These are phyloP conservation scores for Heterobasidion annosum DNA, from an alignment of 1,284 basidiomycete genomes.

Conservation along the genomic window DNA sequence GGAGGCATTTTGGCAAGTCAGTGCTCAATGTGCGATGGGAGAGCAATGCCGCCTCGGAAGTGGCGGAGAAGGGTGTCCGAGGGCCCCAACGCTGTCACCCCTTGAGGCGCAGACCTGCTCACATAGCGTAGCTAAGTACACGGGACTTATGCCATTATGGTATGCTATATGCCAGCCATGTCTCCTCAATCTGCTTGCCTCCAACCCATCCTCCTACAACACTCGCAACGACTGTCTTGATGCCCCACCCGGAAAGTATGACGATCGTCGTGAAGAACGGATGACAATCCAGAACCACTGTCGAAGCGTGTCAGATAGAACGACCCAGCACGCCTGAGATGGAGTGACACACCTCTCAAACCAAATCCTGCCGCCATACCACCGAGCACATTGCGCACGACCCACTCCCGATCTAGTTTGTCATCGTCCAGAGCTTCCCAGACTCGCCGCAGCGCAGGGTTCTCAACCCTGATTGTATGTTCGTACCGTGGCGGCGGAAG, in stretches of 20 bases:
- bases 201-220: constrained; percentile 57
- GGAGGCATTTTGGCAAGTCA: not conserved
- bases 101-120: too few species aligned
- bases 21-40: not conserved
- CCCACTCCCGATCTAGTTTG: constrained; percentile 74
- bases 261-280: constrained; percentile 72
- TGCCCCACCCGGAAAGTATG: constrained; percentile 70
- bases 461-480: constrained; percentile 14
- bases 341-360: constrained; percentile 35
- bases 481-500: constrained; percentile 15
- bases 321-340: constrained; percentile 3
- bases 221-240: constrained; percentile 56
- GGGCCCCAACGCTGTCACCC: too few species aligned
- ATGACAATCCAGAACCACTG: constrained; percentile 69
- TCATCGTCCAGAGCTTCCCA: constrained; percentile 54
- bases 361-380: constrained; percentile 78
- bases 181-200: constrained; percentile 40
- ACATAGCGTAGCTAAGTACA: too few species aligned
- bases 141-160: constrained; percentile 42
- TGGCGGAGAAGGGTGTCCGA: not conserved
- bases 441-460: constrained; percentile 25
- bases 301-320: constrained; percentile 11
- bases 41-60: too few species aligned
- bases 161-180: constrained; percentile 74
- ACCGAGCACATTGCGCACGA: constrained; percentile 75